Base-by-base conservation (phyloP, 441 rosid species). In the Manihot esculenta region DNA sequence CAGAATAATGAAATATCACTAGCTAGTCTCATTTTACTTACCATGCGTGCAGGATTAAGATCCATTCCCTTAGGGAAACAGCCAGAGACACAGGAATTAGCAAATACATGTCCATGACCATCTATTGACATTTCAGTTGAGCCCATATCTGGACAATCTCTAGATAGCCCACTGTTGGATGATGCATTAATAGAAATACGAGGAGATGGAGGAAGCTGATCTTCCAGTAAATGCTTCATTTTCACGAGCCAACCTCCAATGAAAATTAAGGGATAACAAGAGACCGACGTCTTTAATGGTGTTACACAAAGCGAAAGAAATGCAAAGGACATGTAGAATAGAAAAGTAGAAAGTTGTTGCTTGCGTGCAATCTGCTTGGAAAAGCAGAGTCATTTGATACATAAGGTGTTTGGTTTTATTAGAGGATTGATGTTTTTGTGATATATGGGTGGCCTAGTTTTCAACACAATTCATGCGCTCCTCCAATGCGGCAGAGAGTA, bases 21-120 rank as follows among this genome's bases (percentile, higher is more conserved):
- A 54, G 13, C 11, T 56, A 56, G 35, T 56, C 35, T 30, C 41
- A 35, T 35, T 35, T 62, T 17, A n/a, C 78, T 72, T 67, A 86
- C 90, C 88, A 72, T 72, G 3, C 90, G 83, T 3, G 68, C 74
- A 45, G 76, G 78, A 49, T 88, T 75, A 20, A 86, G 74, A 70
- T 83, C 73, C 51, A 74, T 50, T 23, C 74, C 80, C 15, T 13
- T 18, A 2, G 47, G 68, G 44, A 68, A 49, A 60, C 55, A 60
- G 21, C 30, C 50, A 5, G 66, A 59, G 33, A n/a, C 14, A 10
- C 68, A 27, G 10, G 50, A 76, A 51, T 61, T 54, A 7, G 66
- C 44, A 13, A 57, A 51, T 42, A 18, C 15, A 42, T 68, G 74
- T 21, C 51, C 77, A 42, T 68, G 74, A n/a, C 51, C 77, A 53